Percentiles rank a stretch among this genome's conserved stretches.
Conservation (phyloP, 441 rosid species). For the Capsella rubella region DNA sequence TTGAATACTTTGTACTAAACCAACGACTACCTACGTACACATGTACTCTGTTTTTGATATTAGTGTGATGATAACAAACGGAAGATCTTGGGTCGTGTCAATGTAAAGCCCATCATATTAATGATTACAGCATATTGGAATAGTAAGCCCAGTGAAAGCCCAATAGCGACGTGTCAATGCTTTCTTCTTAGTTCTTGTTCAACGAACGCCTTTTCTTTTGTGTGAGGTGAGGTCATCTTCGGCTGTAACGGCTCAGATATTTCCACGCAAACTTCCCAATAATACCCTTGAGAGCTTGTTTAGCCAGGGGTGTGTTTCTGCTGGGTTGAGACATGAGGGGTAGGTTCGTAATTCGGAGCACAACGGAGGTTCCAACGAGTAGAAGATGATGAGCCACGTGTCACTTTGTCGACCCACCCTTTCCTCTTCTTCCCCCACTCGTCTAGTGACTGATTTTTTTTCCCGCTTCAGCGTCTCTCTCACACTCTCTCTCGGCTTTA, state of each 20-base stretch:
- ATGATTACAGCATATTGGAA: neutral
- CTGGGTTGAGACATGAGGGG: constrained; percentile 22
- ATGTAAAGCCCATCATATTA: neutral
- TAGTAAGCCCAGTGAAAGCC: neutral
- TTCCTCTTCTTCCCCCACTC: constrained; percentile 52
- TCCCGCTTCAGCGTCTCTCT: constrained; percentile 58
- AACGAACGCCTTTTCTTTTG: no score
- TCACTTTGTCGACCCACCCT: constrained; percentile 59
- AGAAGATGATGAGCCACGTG: constrained; percentile 76
- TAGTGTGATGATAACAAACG: no score
- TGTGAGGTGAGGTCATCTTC: constrained; percentile 30
- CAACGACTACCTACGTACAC: no score
- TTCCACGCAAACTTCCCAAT: constrained; percentile 10
- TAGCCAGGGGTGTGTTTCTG: no score
- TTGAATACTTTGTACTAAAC: no score
- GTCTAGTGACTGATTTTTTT: constrained; percentile 34
- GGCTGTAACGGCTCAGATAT: constrained; percentile 44
- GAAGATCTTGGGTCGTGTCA: no score
- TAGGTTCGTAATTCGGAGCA: neutral
- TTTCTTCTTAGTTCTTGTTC: neutral
- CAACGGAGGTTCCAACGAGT: constrained; percentile 47
- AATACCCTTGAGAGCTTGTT: constrained; percentile 16
- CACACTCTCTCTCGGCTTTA: constrained; percentile 15
- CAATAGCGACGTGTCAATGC: constrained; percentile 12
- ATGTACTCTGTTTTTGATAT: no score